Evolutionary conservation across 805 yeast genomes (phyloP), one percentile per base, ranked within the genome.

Genomic region (Metschnikowia rubicola): DNA sequence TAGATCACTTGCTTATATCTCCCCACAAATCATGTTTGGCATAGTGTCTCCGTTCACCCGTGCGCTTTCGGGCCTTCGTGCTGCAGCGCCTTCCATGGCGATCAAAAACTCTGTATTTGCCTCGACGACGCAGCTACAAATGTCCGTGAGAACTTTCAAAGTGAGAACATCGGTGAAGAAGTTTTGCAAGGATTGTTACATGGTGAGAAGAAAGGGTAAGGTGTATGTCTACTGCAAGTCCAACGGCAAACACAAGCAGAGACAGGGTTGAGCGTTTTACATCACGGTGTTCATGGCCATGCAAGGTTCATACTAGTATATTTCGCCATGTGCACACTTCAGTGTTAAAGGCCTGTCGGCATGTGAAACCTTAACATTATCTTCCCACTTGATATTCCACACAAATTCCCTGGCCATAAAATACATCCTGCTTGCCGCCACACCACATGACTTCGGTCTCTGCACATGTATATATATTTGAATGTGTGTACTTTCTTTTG

Each of bases 191-290:
- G 94, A 88, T 65, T 94, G 99, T 66, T 67, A 80, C 71, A 80
- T 88, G 68, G 97, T 94, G 10, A 86, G 95, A 69, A 85, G 98
- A 68, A 94, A 91, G 70, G 99, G 99, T 36, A 78, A 94, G 60
- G 92, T 91, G 10, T 89, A 88, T 55, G 96, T 94, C 35, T 84
- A 88, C 64, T 92, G 99, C 76, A 94, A 91, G 66, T 76, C 94
- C 40, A 88, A 91, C 65, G 89, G 90, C 53, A 89, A 88, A 56
- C 60, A 56, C 42, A 56, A 56, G 50, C 60, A 56, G 36, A 55
- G 59, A 51, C 60, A 56, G 36, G 60, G 60, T 4, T 56, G 35
- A 35, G n/a, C 26, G 10, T 26, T 36, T 13, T 6, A 10, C 12
- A 19, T 9, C 29, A 4, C 30, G 10, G 10, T 34, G 8, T 13